Percentiles rank a stretch among this genome's conserved stretches.
Conservation (phyloP, 805 yeast species). For the Candida namnaoensis region DNA sequence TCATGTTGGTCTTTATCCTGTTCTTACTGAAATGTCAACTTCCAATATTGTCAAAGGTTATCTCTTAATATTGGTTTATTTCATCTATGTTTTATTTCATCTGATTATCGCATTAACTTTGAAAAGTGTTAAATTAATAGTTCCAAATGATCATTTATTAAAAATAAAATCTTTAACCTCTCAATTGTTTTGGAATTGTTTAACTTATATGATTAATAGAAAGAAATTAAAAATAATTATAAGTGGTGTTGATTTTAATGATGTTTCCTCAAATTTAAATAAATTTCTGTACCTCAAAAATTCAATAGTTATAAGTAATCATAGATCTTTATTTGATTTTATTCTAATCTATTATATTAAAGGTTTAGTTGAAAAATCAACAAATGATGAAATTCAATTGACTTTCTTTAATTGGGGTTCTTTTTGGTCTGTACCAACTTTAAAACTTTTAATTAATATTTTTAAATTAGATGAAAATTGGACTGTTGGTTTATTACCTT, state of each 20-base stretch:
- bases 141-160: neutral
- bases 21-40: neutral
- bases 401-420: slow-evolving; percentile 66
- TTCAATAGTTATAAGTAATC: slow-evolving; percentile 42
- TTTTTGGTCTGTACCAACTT: slow-evolving; percentile 52
- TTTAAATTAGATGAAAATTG: slow-evolving; percentile 63
- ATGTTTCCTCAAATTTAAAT: neutral
- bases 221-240: slow-evolving; percentile 16
- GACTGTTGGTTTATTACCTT: slow-evolving; percentile 26
- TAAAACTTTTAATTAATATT: slow-evolving; percentile 36
- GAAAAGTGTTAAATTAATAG: neutral
- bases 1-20: slow-evolving; percentile 2
- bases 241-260: slow-evolving; percentile 13
- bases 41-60: neutral
- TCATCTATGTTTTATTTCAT: neutral
- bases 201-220: slow-evolving; percentile 13
- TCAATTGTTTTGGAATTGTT: slow-evolving; percentile 9
- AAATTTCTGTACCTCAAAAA: slow-evolving; percentile 16
- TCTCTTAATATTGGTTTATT: neutral
- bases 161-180: neutral
- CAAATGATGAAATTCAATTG: slow-evolving; percentile 16
- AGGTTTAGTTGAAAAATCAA: slow-evolving; percentile 16
- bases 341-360: slow-evolving; percentile 34
- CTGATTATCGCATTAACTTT: neutral
- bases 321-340: slow-evolving; percentile 61